Base-by-base conservation (phyloP, 768 basidiomycete species). In the Tremella mesenterica region DNA sequence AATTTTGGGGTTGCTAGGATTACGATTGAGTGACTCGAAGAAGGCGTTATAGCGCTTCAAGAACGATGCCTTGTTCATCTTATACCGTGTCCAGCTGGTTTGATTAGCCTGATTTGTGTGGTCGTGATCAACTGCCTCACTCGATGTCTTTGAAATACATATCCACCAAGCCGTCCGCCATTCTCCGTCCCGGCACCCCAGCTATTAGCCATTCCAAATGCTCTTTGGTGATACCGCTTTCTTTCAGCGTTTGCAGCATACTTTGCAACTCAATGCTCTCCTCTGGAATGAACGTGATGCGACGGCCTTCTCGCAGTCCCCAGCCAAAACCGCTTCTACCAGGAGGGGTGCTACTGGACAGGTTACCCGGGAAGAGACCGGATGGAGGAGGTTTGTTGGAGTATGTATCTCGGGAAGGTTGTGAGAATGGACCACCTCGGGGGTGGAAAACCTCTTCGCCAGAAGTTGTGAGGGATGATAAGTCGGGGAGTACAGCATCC, bases 81-180 rank as follows among this genome's bases (percentile, higher is more conserved):
- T 73, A 48, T 73, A 75, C n/a, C 74, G 54, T n/a, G 72, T 73
- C 74, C 74, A 75, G 60, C 73, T 74, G 52, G n/a, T 4, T 4
- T 3, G 18, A 12, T 62, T 26, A 58, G 50, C 50, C 4, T 25
- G 6, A 39, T 29, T 39, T 14, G 3, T n/a, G 38, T 12, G n/a
- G 41, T 30, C 16, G 41, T 13, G 4, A 29, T n/a, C 6, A 44
- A 3, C n/a, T 20, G 21, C 25, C 64, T 56, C 52, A 70, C 68
- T 70, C 68, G 16, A 70, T 70, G 38, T 70, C 68, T 39, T 58
- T 54, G 46, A 69, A 66, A 46, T 65, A 65, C 45, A 64, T 56
- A 44, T 73, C 74, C 16, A 73, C 60, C 41, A 75, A 60, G 18
- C 63, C 65, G 56, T 72, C 71, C 16, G 69, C 64, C 62, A 73